Evolutionary conservation across 257 asterid genomes (phyloP).

Genomic region (Thymus quinquecostatus): DNA sequence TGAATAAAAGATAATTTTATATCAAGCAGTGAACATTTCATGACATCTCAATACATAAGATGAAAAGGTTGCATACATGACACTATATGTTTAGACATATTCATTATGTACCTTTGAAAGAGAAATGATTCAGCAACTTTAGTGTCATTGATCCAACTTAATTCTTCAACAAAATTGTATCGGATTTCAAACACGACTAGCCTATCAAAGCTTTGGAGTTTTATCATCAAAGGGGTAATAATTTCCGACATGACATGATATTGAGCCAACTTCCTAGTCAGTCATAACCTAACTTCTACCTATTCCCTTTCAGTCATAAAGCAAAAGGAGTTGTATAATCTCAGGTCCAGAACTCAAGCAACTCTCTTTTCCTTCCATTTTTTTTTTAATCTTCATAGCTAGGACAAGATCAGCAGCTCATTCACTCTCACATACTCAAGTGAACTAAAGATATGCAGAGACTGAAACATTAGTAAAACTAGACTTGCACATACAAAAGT

Average conservation of each 20-base stretch:
- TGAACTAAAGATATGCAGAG: neutral
- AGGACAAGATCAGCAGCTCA: neutral
- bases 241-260: conserved; percentile 18
- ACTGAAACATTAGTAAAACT: neutral
- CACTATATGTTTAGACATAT: too few species aligned
- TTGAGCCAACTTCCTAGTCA: conserved; percentile 1
- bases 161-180: neutral
- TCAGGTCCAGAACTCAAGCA: neutral
- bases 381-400: too few species aligned
- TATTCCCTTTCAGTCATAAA: neutral
- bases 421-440: neutral
- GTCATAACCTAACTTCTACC: neutral
- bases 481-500: neutral
- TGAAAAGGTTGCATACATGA: neutral
- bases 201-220: conserved; percentile 6
- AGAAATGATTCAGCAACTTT: conserved; percentile 2
- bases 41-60: neutral
- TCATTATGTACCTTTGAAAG: too few species aligned
- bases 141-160: neutral
- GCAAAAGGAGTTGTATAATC: neutral
- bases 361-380: neutral
- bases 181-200: neutral
- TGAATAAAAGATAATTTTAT: conserved; percentile 37
- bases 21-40: conserved; percentile 18
- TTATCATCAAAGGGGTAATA: conserved; percentile 4